Base-by-base conservation (phyloP, 306 rosid species). In the Vigna unguiculata region DNA sequence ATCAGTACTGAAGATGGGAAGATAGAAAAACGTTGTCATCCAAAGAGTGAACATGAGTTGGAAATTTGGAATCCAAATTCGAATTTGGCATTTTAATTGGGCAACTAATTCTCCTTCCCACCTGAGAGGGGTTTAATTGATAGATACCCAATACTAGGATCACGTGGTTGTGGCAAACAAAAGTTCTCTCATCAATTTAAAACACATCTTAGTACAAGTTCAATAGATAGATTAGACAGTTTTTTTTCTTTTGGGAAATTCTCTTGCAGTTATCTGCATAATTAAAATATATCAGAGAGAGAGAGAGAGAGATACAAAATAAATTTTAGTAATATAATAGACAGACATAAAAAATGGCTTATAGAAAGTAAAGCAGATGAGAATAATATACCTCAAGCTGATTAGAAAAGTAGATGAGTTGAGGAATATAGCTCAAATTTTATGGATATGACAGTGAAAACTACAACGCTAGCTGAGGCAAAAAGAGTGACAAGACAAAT, bases 141-240 rank as follows among this genome's bases (percentile, higher is more conserved):
- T 66, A 80, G 69, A 66, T 52, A 81, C 72, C 40, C 40, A 21
- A 46, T 51, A 20, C 45, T 22, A 79, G 84, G 55, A 68, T 75
- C 83, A 81, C 71, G 82, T 70, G 80, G 53, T 75, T 36, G 74
- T 83, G 82, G 77, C 77, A 53, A 48, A 65, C 69, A 80, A 71
- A 76, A 79, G 79, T 45, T 73, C 60, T 72, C 58, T 76, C 85
- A 76, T 58, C 61, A 57, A 84, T 86, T 78, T 78, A 59, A 81
- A 75, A 74, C 71, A 73, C 81, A 83, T 53, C 55, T 81, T 47
- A 76, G 81, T 66, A 76, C 75, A 77, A 87, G 80, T 91, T 40
- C 2, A 2, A 9, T 9, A 8, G 45, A 40, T 40, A 86, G 77
- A 59, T 62, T 86, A 82, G 78, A 78, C 65, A 75, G 72, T 72